Evolutionary conservation across 2,329 filamentous ascomycete genomes (phyloP).

Genomic region (Tympanopsis confertula): DNA sequence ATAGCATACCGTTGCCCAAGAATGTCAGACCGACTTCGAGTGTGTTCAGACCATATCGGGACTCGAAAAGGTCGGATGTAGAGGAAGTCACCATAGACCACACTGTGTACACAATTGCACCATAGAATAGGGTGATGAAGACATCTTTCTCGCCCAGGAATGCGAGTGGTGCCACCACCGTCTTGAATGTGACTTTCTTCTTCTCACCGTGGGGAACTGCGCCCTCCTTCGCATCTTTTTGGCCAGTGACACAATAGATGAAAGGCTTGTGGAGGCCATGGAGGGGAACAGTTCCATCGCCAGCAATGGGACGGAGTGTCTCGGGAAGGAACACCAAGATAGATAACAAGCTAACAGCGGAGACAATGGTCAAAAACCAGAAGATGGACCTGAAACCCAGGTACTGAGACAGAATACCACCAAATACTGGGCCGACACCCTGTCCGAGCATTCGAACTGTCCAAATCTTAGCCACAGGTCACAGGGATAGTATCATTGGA

Average conservation of each 20-base stretch:
- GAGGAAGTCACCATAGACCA: conserved; percentile 35
- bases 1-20: conserved; percentile 40
- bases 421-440: conserved; percentile 26
- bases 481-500: no score
- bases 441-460: conserved; percentile 18
- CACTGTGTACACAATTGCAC: conserved; percentile 29
- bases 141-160: conserved; percentile 33
- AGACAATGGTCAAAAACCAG: conserved; percentile 26
- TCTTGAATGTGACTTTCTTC: conserved; percentile 16
- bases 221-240: conserved; percentile 5
- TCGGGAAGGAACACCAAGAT: conserved; percentile 5
- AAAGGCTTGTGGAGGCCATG: conserved; percentile 20
- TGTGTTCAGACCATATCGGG: conserved; percentile 26
- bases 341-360: conserved; percentile 7
- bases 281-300: conserved; percentile 3
- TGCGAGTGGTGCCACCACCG: conserved; percentile 22
- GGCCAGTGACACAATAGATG: conserved; percentile 13
- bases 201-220: conserved; percentile 4
- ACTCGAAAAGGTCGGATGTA: conserved; percentile 34
- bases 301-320: conserved; percentile 3
- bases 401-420: conserved; percentile 20
- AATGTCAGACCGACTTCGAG: conserved; percentile 36
- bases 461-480: conserved; percentile 26
- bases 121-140: conserved; percentile 26
- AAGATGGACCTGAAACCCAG: conserved; percentile 29